A percentile compares a stretch with the other conserved stretches of the same genome.
These are phyloP conservation scores for Phaffomyces thermotolerans DNA, from an alignment of 805 yeast species.

Conservation along the genomic window DNA sequence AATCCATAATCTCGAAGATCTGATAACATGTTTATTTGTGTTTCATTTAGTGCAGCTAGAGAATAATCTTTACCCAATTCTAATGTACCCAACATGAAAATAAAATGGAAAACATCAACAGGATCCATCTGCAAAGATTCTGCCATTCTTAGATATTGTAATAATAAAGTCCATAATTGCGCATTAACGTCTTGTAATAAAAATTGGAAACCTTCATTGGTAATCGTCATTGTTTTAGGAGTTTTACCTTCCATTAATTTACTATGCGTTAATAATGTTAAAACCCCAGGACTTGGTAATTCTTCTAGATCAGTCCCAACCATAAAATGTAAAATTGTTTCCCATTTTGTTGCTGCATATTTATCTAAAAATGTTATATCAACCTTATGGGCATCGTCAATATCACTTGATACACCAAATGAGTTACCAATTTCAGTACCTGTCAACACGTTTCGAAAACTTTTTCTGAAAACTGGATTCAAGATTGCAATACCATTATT, in stretches of 20 bases:
- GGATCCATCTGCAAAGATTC: slow-evolving; percentile 87
- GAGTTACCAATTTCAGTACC: slow-evolving; percentile 65
- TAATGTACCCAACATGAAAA: slow-evolving; percentile 86
- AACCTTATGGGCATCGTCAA: slow-evolving; percentile 48
- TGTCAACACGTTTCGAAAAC: slow-evolving; percentile 76
- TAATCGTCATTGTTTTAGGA: slow-evolving; percentile 50
- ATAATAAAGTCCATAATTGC: slow-evolving; percentile 86
- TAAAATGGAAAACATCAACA: slow-evolving; percentile 89
- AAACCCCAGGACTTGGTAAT: slow-evolving; percentile 75
- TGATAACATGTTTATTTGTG: slow-evolving; percentile 80
- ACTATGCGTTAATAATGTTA: slow-evolving; percentile 67
- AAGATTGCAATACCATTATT: slow-evolving; percentile 40
- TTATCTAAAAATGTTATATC: slow-evolving; percentile 61
- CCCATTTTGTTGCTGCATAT: slow-evolving; percentile 89
- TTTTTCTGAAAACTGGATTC: slow-evolving; percentile 66
- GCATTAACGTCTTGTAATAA: slow-evolving; percentile 86
- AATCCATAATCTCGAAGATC: slow-evolving; percentile 90
- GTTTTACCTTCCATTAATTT: slow-evolving; percentile 74
- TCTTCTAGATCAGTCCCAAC: slow-evolving; percentile 78
- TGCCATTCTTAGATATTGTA: slow-evolving; percentile 82
- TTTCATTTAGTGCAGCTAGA: slow-evolving; percentile 58
- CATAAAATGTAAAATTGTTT: slow-evolving; percentile 91
- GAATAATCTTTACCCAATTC: slow-evolving; percentile 87
- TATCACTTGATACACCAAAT: slow-evolving; percentile 65
- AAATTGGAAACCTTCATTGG: slow-evolving; percentile 91